phyloP scores from a whole-genome alignment of 176 grass and related monocot species.

The Avena sativa region DNA sequence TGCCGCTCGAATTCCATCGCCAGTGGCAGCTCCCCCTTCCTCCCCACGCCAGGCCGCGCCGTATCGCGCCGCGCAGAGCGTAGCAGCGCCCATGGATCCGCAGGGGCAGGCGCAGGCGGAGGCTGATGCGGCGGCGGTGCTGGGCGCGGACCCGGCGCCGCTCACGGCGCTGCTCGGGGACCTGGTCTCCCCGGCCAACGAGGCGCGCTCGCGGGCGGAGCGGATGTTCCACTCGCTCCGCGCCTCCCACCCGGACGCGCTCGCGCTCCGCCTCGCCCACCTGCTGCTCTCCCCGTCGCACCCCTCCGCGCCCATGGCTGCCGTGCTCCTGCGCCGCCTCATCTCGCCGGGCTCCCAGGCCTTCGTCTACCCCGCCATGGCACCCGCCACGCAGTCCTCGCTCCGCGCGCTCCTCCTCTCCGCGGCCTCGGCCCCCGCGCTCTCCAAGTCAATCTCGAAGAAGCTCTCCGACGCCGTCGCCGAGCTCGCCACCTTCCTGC shows the following conservation, averaged over 20 bases:
- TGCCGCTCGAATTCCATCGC: slow-evolving; percentile 27
- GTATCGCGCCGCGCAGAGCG: neutral
- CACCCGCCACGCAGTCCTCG: slow-evolving; percentile 60
- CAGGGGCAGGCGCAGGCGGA: slow-evolving; percentile 11
- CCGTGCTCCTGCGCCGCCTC: slow-evolving; percentile 65
- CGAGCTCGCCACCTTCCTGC: slow-evolving; percentile 72
- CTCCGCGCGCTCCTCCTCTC: slow-evolving; percentile 85
- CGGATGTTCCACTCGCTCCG: slow-evolving; percentile 71
- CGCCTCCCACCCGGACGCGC: slow-evolving; percentile 60
- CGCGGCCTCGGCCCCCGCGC: slow-evolving; percentile 46
- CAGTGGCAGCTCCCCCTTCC: neutral
- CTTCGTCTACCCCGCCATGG: slow-evolving; percentile 62
- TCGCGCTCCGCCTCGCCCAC: slow-evolving; percentile 73
- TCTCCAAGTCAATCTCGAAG: slow-evolving; percentile 65
- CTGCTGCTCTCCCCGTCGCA: slow-evolving; percentile 70
- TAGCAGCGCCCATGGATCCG: slow-evolving; percentile 41
- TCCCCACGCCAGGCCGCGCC: neutral
- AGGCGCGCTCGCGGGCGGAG: slow-evolving; percentile 76
- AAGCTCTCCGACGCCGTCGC: slow-evolving; percentile 93
- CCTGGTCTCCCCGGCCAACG: slow-evolving; percentile 84
- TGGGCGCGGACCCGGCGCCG: slow-evolving; percentile 68
- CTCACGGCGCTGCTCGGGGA: slow-evolving; percentile 66
- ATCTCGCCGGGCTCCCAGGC: slow-evolving; percentile 48
- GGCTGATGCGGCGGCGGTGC: slow-evolving; percentile 43
- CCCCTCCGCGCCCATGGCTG: slow-evolving; percentile 58